These are phyloP conservation scores for Ocimum tenuiflorum DNA, from an alignment of 257 asterid species.

Conservation along the genomic window DNA sequence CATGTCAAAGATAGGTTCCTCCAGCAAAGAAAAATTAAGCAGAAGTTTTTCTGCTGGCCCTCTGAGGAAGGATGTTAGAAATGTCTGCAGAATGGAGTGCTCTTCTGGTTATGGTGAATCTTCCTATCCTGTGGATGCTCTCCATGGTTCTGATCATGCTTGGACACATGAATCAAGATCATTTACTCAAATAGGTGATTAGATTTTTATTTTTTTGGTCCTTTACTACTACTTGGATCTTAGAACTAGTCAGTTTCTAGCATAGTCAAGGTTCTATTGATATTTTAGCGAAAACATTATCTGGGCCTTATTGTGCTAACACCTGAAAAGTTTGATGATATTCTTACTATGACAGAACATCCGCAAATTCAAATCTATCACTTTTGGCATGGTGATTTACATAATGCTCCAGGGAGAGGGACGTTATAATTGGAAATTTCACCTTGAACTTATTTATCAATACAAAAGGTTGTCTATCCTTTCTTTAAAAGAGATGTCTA, in stretches of 20 bases:
- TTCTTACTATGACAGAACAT: background rate
- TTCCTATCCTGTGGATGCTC: background rate
- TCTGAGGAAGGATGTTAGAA: background rate
- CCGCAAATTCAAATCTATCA: background rate
- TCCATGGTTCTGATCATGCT: background rate
- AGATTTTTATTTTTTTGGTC: background rate
- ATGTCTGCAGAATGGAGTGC: background rate
- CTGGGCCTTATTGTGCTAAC: too few relatives aligned
- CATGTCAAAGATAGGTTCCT: background rate
- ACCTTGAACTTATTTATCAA: background rate
- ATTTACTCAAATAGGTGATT: conserved; percentile 3
- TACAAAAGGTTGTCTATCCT: background rate
- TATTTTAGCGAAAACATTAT: too few relatives aligned
- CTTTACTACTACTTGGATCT: background rate
- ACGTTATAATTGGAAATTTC: background rate
- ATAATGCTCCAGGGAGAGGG: background rate
- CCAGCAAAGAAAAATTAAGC: background rate
- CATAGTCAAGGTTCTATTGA: background rate
- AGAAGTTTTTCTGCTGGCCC: background rate
- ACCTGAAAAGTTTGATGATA: too few relatives aligned
- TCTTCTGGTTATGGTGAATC: background rate
- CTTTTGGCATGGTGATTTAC: background rate
- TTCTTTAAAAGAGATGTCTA: too few relatives aligned
- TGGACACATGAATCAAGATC: background rate
- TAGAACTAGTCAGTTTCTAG: background rate